phyloP scores from a whole-genome alignment of 129 eudicot species.

The Lactuca saligna region DNA sequence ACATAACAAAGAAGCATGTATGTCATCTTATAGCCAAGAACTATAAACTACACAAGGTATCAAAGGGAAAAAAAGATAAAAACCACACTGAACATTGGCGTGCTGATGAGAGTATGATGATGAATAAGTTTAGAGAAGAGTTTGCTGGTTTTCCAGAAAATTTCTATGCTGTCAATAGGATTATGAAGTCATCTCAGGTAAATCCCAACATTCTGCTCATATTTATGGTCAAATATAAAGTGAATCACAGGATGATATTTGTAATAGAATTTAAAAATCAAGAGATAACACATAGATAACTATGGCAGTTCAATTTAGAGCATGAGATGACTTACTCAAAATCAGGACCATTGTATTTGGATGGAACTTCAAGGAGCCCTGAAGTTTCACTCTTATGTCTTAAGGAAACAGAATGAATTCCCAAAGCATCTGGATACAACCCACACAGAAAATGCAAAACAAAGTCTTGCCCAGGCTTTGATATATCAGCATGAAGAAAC shows the following conservation, averaged over 20 bases:
- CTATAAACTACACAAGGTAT: neutral
- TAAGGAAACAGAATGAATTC: constrained; percentile 79
- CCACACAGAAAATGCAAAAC: constrained; percentile 86
- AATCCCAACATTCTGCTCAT: no score
- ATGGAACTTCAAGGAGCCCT: constrained; percentile 42
- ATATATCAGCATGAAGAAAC: constrained; percentile 72
- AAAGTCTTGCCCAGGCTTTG: constrained; percentile 59
- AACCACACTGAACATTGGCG: constrained; percentile 2
- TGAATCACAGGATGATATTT: neutral
- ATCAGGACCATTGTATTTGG: constrained; percentile 61
- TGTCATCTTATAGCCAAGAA: constrained; percentile 9
- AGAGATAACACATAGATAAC: neutral
- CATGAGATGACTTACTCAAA: constrained; percentile 58
- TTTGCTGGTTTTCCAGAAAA: neutral
- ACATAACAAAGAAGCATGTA: no score
- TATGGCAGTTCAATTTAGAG: neutral
- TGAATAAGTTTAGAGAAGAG: neutral
- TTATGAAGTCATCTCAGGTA: neutral
- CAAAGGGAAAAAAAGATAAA: neutral
- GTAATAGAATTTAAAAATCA: neutral
- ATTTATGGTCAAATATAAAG: no score
- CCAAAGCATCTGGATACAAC: constrained; percentile 86
- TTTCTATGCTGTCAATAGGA: neutral
- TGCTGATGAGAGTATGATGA: neutral
- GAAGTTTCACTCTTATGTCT: constrained; percentile 58